Base-by-base conservation (phyloP, 1,284 basidiomycete genomes). In the Tranzscheliella williamsii region DNA sequence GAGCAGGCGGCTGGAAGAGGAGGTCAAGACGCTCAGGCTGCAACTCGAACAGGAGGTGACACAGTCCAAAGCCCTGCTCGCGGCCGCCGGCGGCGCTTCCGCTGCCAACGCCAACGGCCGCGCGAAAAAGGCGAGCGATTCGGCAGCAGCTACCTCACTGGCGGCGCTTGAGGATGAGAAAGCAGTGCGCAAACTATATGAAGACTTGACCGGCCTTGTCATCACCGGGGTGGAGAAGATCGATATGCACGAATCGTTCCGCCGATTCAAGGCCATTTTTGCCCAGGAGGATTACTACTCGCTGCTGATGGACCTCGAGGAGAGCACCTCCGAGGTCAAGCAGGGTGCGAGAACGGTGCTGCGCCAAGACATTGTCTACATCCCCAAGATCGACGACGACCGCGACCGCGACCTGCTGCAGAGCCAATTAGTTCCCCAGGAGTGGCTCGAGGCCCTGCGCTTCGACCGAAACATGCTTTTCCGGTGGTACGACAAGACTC, bases 171-270 rank as follows among this genome's bases (percentile, higher is more conserved):
- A 60, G 31, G 70, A 72, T 41, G 66, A 72, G 22, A 56, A 57
- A 30, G 71, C 73, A 2, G 51, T 76, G 7, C 67, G 73, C 11
- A 62, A 65, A 30, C 58, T 76, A 26, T 76, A 76, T 57, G 74
- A 76, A 42, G 74, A 76, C 24, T 51, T 76, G 8, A 76, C 74
- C 8, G 74, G 74, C 4, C 45, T 76, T 16, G 63, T 70, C 20
- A 45, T 76, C 13, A 64, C 53, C 11, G 58, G 65, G 5, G 63
- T 72, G 15, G 68, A 68, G 27, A 34, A 41, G 30, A 49, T 52
- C 29, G 54, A 66, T 11, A 2, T 41, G 1, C 16, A 27, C 9
- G 24, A 49, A 4, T 35, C 41, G 11, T 46, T 48, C 16, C 47
- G 58, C 2, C 41, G 65, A 8, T 76, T 65, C 58, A 61, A 65